A percentile compares a stretch with the other conserved stretches of the same genome.
Evolutionary conservation across 257 asterid genomes (phyloP).

Genomic region (Solanum okadae): DNA sequence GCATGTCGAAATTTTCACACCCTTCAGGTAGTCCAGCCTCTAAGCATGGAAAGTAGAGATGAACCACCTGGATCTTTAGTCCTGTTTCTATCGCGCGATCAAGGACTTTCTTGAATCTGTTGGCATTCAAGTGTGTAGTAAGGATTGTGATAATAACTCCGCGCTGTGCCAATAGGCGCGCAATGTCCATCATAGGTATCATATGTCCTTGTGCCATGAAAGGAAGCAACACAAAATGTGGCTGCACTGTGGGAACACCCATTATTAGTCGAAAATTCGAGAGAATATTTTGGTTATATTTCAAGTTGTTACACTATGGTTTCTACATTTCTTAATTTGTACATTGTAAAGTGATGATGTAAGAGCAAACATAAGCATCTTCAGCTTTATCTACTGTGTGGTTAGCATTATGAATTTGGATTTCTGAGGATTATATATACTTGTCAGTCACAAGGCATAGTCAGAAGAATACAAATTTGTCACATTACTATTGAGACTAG

Average conservation of each 20-base stretch:
- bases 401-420: neutral
- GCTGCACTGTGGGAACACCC: neutral
- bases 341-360: neutral
- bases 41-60: constrained; percentile 9
- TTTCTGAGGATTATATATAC: neutral
- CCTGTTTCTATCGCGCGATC: constrained; percentile 1
- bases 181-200: constrained; percentile 16
- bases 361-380: neutral
- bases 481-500: neutral
- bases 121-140: constrained; percentile 12
- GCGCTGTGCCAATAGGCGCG: neutral
- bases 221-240: constrained; percentile 14
- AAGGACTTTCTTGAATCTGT: neutral
- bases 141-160: constrained; percentile 1
- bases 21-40: constrained; percentile 19
- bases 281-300: neutral
- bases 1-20: constrained; percentile 13
- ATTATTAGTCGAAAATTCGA: neutral
- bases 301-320: neutral
- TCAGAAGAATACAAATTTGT: neutral
- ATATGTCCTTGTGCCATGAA: constrained; percentile 22
- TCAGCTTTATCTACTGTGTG: neutral
- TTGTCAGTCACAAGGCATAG: neutral
- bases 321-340: neutral
- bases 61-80: constrained; percentile 1